phyloP scores from a whole-genome alignment of 306 rosid genomes.

The Cicer bijugum region DNA sequence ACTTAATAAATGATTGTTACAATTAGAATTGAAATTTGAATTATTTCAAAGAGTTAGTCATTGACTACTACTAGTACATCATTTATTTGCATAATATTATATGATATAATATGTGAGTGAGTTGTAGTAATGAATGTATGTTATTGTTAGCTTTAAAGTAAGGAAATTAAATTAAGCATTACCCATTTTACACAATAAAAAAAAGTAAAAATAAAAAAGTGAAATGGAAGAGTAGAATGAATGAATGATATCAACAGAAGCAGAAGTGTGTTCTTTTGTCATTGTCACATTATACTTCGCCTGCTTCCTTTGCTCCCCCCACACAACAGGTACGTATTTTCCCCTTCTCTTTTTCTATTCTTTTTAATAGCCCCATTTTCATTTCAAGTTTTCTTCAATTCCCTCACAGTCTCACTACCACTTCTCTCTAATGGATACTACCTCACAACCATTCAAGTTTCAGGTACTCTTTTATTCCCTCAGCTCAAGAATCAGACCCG shows the following conservation, averaged over 20 bases:
- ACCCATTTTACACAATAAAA: not conserved
- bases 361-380: slow-evolving; percentile 21
- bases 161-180: not conserved
- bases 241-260: slow-evolving; percentile 30
- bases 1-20: too few species aligned
- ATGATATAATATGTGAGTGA: not conserved
- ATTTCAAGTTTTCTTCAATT: slow-evolving; percentile 42
- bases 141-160: not conserved
- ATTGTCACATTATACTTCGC: slow-evolving; percentile 50
- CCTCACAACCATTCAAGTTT: slow-evolving; percentile 56
- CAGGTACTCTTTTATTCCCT: slow-evolving; percentile 45
- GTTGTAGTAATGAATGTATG: too few species aligned
- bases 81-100: too few species aligned
- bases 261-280: slow-evolving; percentile 52
- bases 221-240: slow-evolving; percentile 35
- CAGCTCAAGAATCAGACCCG: not conserved
- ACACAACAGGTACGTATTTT: not conserved
- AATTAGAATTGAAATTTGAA: too few species aligned
- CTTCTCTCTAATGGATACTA: slow-evolving; percentile 59
- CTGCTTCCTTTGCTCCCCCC: not conserved
- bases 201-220: slow-evolving; percentile 17
- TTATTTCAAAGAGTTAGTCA: too few species aligned
- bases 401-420: not conserved
- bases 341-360: too few species aligned
- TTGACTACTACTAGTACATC: too few species aligned